Evolutionary conservation across 108 stramenopile genomes (phyloP), one percentile per base, ranked within the genome.

Genomic region (Cylindrotheca closterium): DNA sequence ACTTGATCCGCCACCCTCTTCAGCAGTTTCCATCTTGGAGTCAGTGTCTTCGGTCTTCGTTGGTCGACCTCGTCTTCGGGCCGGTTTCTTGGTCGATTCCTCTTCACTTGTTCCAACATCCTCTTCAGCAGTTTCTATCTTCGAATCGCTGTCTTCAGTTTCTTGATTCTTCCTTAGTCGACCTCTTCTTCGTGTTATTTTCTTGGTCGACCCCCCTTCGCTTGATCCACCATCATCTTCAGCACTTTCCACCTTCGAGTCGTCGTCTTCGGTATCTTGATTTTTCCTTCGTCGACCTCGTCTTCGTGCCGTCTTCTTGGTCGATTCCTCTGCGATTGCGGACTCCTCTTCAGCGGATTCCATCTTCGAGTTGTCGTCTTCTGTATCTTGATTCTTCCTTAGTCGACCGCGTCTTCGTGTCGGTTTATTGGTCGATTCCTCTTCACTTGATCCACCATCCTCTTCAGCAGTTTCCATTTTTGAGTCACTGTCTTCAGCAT

Each of bases 141-240:
- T 22, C 24, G n/a, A n/a, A 4, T 23, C 22, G 1, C 23, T 15
- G 17, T 23, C 23, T 4, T 53, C 26, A 2, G 52, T 1, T 2
- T 1, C 23, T 53, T 4, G 15, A 15, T 45, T 45, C 15, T 15
- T 45, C 15, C 42, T 45, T 45, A 8, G 15, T 45, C 42, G 15
- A 45, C 42, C 15, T 45, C 42, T 8, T 45, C 15, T 21, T n/a
- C 19, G 51, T 4, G 18, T 51, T 21, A 5, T 5, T 23, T 51
- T 51, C 8, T 51, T 30, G 24, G 51, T 32, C 30, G 30, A 21
- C 27, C 34, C 63, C 7, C 49, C 51, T 26, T 30, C 48, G 7
- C 29, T 51, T 24, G 37, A 23, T 24, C 30, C 28, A 28, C 48
- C 55, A 27, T 27, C 55, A 31, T 57, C 31, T 32, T 57, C 55